Evolutionary conservation across 495 filamentous ascomycete species (phyloP).

Genomic region (Ascobolus immersus): DNA sequence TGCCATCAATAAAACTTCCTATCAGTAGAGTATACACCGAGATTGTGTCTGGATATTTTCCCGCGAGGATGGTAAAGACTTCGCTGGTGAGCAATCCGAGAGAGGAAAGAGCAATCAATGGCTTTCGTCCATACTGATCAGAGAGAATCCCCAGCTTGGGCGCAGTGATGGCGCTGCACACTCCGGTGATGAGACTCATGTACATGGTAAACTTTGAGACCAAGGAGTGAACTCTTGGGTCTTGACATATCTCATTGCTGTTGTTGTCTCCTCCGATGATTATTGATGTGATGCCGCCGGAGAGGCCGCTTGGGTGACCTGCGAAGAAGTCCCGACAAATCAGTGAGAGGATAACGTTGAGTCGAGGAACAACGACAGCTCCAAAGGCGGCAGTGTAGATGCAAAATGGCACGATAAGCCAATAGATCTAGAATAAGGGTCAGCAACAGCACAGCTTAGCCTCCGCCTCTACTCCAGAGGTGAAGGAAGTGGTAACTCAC

Average conservation of each 20-base stretch:
- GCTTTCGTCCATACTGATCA: constrained; percentile 63
- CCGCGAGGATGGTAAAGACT: constrained; percentile 48
- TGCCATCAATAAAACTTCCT: constrained; percentile 48
- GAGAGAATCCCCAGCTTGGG: constrained; percentile 68
- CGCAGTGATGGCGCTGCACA: constrained; percentile 45
- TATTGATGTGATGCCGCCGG: constrained; percentile 48
- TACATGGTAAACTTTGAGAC: constrained; percentile 55
- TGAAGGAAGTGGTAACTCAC: too few relatives aligned
- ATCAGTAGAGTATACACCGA: constrained; percentile 49
- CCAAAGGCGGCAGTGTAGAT: constrained; percentile 65
- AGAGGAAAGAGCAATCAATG: constrained; percentile 38
- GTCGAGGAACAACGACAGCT: constrained; percentile 16
- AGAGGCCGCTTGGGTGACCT: constrained; percentile 22
- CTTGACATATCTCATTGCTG: constrained; percentile 5
- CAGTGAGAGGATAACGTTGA: constrained; percentile 36
- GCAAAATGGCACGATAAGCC: constrained; percentile 54
- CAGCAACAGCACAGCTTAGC: too few relatives aligned
- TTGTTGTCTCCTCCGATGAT: constrained; percentile 9
- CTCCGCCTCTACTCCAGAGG: too few relatives aligned
- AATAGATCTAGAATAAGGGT: too few relatives aligned
- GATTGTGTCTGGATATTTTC: constrained; percentile 42
- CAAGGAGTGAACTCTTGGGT: constrained; percentile 43
- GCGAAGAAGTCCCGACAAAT: constrained; percentile 57
- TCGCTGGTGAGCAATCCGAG: constrained; percentile 43
- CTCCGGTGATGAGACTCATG: constrained; percentile 41